Evolutionary conservation across 75 land plant genomes (phyloP).

Genomic region (Picea sitchensis): DNA sequence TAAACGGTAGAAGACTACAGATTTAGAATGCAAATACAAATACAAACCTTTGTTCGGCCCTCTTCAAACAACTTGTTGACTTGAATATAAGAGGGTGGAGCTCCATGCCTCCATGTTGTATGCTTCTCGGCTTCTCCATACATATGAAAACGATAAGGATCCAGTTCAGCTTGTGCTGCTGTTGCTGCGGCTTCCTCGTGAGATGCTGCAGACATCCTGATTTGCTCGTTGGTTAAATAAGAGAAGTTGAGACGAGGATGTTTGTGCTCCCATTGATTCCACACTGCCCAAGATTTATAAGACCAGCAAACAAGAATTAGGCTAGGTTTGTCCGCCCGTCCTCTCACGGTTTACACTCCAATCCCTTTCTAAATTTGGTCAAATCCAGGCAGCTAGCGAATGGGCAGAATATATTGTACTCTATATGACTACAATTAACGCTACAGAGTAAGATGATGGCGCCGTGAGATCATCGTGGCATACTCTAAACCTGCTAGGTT

Average conservation of each 20-base stretch:
- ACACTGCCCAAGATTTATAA: no score
- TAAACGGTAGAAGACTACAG: not conserved
- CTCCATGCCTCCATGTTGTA: constrained; percentile 67
- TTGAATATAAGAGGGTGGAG: constrained; percentile 43
- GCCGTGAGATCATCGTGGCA: no score
- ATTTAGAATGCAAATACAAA: not conserved
- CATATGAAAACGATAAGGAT: constrained; percentile 32
- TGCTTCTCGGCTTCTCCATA: constrained; percentile 34
- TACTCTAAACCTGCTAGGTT: no score
- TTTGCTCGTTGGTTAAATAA: not conserved
- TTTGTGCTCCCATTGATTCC: no score
- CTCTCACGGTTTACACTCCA: constrained; percentile 28
- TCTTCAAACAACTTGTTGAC: constrained; percentile 57
- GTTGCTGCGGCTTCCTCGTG: no score
- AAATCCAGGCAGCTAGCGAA: no score
- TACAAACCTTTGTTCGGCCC: constrained; percentile 23
- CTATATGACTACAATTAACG: no score
- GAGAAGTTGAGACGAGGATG: not conserved
- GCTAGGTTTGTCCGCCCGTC: not conserved
- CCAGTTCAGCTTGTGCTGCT: not conserved
- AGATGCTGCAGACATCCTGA: not conserved
- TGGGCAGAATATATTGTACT: no score
- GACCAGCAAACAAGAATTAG: no score
- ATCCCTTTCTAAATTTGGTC: constrained; percentile 18
- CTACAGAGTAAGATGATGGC: no score